phyloP scores from a whole-genome alignment of 306 rosid genomes.

The Glycyrrhiza uralensis region DNA sequence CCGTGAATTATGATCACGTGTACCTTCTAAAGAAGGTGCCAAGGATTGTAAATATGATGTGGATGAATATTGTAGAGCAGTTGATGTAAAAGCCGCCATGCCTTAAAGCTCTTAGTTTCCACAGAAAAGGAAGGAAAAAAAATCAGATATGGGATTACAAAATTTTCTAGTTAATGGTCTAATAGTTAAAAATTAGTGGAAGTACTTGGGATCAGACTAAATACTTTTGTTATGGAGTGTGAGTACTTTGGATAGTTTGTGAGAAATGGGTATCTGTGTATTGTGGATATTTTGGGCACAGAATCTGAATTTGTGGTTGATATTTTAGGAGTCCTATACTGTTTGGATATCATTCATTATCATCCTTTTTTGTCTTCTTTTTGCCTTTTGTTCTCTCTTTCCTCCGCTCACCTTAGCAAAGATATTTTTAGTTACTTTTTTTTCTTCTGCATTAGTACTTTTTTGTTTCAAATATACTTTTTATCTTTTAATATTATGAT shows the following conservation, averaged over 20 bases:
- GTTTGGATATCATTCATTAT: constrained; percentile 44
- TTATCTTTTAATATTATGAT: too few species aligned
- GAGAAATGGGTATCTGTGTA: constrained; percentile 10
- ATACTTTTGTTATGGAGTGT: constrained; percentile 3
- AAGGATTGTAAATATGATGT: constrained; percentile 47
- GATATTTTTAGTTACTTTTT: neutral
- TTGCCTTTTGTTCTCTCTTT: neutral
- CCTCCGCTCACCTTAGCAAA: neutral
- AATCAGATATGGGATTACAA: constrained; percentile 12
- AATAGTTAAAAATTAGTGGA: constrained; percentile 19
- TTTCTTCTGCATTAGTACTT: neutral
- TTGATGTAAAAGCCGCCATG: constrained; percentile 65
- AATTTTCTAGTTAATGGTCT: neutral
- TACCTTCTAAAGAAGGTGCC: constrained; percentile 44
- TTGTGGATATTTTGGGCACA: constrained; percentile 43
- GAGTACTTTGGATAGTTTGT: neutral
- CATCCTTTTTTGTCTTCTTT: constrained; percentile 23
- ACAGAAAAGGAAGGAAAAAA: too few species aligned
- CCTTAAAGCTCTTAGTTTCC: constrained; percentile 12
- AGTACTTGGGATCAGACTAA: neutral
- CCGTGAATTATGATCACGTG: constrained; percentile 37
- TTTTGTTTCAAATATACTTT: neutral
- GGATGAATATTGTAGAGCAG: constrained; percentile 47
- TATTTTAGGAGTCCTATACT: constrained; percentile 20
- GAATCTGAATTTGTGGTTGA: constrained; percentile 77